Conservation (phyloP, 1,284 basidiomycete genomes). For the Boletus sp. region DNA sequence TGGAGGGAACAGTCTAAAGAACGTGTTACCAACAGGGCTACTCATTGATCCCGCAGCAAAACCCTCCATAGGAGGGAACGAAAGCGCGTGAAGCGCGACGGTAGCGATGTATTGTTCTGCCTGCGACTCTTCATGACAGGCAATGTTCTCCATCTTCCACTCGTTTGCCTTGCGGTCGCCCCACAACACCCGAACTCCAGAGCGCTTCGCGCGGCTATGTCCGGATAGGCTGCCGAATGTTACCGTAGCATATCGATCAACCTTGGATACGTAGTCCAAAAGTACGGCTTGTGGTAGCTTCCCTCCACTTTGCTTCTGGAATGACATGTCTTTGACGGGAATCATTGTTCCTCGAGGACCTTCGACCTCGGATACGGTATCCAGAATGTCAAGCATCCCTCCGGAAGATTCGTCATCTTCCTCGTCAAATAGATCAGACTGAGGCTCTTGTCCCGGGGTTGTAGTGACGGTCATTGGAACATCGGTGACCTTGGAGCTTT, state of each 20-base stretch:
- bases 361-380: conserved; percentile 55
- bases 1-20: conserved; percentile 74
- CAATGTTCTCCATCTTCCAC: conserved; percentile 84
- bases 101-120: conserved; percentile 92
- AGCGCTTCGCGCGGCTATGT: conserved; percentile 66
- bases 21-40: conserved; percentile 47
- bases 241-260: conserved; percentile 72
- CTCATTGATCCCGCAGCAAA: conserved; percentile 51
- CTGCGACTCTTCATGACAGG: conserved; percentile 74
- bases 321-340: conserved; percentile 67
- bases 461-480: conserved; percentile 1
- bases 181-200: conserved; percentile 72
- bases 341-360: conserved; percentile 56
- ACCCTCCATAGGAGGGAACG: conserved; percentile 57
- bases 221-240: conserved; percentile 66
- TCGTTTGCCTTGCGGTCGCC: conserved; percentile 56
- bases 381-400: conserved; percentile 77
- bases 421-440: conserved; percentile 47
- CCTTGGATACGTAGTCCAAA: conserved; percentile 59
- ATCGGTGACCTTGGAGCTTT: not conserved
- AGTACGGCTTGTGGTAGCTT: conserved; percentile 71
- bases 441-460: not conserved
- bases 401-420: conserved; percentile 49
- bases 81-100: conserved; percentile 76
- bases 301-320: conserved; percentile 79